Conservation (phyloP, 202 grass and related monocot species). For the Tripidium arundinaceum region DNA sequence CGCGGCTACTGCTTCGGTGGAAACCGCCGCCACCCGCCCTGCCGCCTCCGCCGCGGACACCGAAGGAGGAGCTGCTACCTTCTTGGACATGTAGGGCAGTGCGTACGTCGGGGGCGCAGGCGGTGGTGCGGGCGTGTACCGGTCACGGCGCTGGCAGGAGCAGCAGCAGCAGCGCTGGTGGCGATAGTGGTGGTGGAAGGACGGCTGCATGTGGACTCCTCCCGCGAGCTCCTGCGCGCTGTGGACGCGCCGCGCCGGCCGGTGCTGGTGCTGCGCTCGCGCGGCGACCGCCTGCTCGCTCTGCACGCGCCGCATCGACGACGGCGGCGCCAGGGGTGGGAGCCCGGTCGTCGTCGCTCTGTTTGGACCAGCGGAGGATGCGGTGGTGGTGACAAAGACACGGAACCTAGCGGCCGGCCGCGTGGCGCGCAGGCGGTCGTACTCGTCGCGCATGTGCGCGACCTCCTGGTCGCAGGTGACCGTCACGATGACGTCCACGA, state of each 20-base stretch:
- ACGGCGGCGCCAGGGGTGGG: background rate
- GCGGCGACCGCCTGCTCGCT: constrained; percentile 21
- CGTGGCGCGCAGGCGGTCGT: constrained; percentile 25
- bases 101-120: background rate
- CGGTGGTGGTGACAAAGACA: background rate
- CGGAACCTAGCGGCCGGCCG: constrained; percentile 9
- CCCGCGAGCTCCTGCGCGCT: constrained; percentile 35
- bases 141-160: background rate
- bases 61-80: background rate
- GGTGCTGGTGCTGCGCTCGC: background rate
- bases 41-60: background rate
- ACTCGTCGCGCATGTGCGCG: constrained; percentile 62
- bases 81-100: constrained; percentile 1
- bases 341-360: background rate
- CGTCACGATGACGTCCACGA: constrained; percentile 50
- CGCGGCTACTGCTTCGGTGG: too few relatives aligned
- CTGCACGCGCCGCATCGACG: constrained; percentile 7
- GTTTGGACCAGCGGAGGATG: too few relatives aligned
- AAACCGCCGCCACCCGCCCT: background rate
- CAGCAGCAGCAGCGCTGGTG: background rate
- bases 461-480: constrained; percentile 69
- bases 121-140: background rate
- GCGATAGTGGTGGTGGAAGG: background rate
- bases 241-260: constrained; percentile 9
- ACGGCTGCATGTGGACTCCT: background rate